phyloP scores from a whole-genome alignment of 2,329 filamentous ascomycete species.

The Aspergillus sergii region DNA sequence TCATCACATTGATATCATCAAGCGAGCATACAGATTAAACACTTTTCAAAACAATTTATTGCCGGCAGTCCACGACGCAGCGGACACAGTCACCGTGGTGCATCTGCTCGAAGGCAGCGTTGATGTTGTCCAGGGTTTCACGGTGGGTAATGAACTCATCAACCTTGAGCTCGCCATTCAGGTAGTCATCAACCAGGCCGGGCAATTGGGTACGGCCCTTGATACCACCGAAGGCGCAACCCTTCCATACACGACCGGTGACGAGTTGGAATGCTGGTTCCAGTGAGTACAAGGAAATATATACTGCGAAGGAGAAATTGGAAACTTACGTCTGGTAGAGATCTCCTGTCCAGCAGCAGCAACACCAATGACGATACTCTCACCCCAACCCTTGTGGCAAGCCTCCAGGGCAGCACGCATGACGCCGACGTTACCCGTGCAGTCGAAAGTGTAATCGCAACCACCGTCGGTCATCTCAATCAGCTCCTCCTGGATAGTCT shows the following conservation, averaged over 20 bases:
- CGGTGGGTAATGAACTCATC: constrained; percentile 99
- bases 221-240: constrained; percentile 96
- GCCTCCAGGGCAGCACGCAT: constrained; percentile 96
- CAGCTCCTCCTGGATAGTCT: constrained; percentile 87
- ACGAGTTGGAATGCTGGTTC: constrained; percentile 90
- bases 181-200: constrained; percentile 84
- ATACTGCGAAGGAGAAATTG: not conserved
- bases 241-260: constrained; percentile 96
- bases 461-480: constrained; percentile 98
- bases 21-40: constrained; percentile 3
- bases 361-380: constrained; percentile 97
- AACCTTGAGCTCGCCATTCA: constrained; percentile 88
- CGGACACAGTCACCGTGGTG: constrained; percentile 96
- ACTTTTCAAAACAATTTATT: constrained; percentile 10
- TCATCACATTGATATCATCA: constrained; percentile 3
- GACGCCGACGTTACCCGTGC: constrained; percentile 93
- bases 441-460: constrained; percentile 99
- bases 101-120: constrained; percentile 89
- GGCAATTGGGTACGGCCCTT: constrained; percentile 94
- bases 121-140: constrained; percentile 79
- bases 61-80: constrained; percentile 73
- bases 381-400: constrained; percentile 98
- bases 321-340: constrained; percentile 78
- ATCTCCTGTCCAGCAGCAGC: constrained; percentile 97
- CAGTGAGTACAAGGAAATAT: constrained; percentile 17